Evolutionary conservation across 2,329 filamentous ascomycete species (phyloP).

Genomic region (Venturiaceae sp.): DNA sequence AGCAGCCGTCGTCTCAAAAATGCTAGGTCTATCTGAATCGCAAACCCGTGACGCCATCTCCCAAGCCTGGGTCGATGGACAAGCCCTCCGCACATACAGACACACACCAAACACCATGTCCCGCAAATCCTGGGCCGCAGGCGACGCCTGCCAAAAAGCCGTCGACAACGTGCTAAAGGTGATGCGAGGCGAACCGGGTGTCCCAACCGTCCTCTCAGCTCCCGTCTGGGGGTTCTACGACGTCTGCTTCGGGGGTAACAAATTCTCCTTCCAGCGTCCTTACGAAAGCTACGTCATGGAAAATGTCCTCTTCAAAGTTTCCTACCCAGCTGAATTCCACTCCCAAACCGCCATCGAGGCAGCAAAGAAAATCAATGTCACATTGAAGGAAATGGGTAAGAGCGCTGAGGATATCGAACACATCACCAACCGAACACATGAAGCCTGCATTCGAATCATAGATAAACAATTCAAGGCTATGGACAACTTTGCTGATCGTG

Average conservation of each 20-base stretch:
- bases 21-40: conserved; percentile 80
- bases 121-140: conserved; percentile 96
- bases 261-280: conserved; percentile 85
- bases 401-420: conserved; percentile 82
- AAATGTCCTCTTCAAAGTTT: conserved; percentile 99
- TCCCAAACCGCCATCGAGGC: conserved; percentile 97
- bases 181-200: conserved; percentile 78
- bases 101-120: conserved; percentile 99
- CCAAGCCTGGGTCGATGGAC: conserved; percentile 95
- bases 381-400: conserved; percentile 78
- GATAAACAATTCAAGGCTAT: conserved; percentile 99
- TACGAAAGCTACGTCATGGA: conserved; percentile 99
- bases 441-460: conserved; percentile 97
- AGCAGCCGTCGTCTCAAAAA: conserved; percentile 86
- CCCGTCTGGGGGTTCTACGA: conserved; percentile 98
- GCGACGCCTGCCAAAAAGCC: conserved; percentile 92
- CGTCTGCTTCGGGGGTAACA: conserved; percentile 87
- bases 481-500: conserved; percentile 99
- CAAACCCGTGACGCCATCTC: conserved; percentile 94
- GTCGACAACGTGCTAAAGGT: conserved; percentile 90
- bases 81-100: conserved; percentile 91
- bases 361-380: conserved; percentile 76
- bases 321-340: conserved; percentile 97
- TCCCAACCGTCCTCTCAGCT: conserved; percentile 87
- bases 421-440: conserved; percentile 91